These are phyloP conservation scores for Mycena epipterygia DNA, from an alignment of 768 basidiomycete genomes.

Conservation along the genomic window DNA sequence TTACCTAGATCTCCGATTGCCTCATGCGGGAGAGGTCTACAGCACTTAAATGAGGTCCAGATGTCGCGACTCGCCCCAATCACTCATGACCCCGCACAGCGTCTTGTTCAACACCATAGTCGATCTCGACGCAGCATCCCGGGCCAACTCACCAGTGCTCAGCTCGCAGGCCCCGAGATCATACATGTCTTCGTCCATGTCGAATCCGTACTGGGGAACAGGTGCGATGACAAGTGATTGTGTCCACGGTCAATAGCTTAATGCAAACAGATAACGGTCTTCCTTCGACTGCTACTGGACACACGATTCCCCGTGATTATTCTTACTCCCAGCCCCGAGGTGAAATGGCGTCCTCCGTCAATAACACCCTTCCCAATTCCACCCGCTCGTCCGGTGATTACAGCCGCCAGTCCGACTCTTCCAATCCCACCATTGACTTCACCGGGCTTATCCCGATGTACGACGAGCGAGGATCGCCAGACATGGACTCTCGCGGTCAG, in stretches of 20 bases:
- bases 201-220: conserved; percentile 3
- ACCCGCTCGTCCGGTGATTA: not conserved
- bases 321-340: not conserved
- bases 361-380: not conserved
- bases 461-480: not conserved
- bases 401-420: not conserved
- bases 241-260: not conserved
- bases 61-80: not conserved
- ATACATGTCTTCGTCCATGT: not conserved
- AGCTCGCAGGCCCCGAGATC: not conserved
- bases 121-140: not conserved
- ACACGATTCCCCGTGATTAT: not conserved
- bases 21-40: conserved; percentile 15
- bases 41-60: conserved; percentile 2
- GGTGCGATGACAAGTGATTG: not conserved
- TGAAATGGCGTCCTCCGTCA: not conserved
- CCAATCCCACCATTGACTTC: conserved; percentile 23
- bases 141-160: not conserved
- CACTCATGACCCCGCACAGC: conserved; percentile 25
- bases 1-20: conserved; percentile 20
- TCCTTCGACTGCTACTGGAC: not conserved
- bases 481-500: conserved; percentile 15
- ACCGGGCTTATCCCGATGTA: conserved; percentile 27
- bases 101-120: conserved; percentile 7
- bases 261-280: not conserved